Percentiles rank a stretch among this genome's conserved stretches.
Evolutionary conservation across 257 asterid species (phyloP).

Genomic region (Echium plantagineum): DNA sequence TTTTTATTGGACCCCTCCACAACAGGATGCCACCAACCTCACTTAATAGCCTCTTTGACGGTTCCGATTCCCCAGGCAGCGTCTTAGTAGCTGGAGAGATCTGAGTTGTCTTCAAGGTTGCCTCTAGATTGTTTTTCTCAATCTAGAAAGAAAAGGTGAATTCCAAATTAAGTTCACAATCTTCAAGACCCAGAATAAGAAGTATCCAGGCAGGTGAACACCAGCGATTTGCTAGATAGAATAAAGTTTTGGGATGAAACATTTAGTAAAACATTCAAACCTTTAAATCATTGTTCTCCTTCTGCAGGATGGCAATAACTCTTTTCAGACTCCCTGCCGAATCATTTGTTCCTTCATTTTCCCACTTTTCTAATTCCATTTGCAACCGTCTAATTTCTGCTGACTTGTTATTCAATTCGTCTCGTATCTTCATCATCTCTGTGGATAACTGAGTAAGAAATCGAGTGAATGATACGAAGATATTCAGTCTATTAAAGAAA

Average conservation of each 20-base stretch:
- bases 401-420: constrained; percentile 55
- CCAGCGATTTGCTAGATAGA: neutral
- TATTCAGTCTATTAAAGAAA: neutral
- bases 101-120: constrained; percentile 41
- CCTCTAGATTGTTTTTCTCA: constrained; percentile 61
- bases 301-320: constrained; percentile 44
- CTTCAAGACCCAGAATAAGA: neutral
- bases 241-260: neutral
- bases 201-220: neutral
- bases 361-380: constrained; percentile 44
- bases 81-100: constrained; percentile 28
- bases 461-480: neutral
- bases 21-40: constrained; percentile 38
- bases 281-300: constrained; percentile 60
- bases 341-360: constrained; percentile 31
- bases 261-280: constrained; percentile 25
- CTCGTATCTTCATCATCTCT: constrained; percentile 40
- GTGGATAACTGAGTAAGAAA: constrained; percentile 34
- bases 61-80: constrained; percentile 21
- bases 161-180: constrained; percentile 11
- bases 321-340: constrained; percentile 40
- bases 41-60: constrained; percentile 18
- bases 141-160: constrained; percentile 43
- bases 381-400: constrained; percentile 54
- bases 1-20: neutral